These are phyloP conservation scores for Aspergillus hiratsukae DNA, from an alignment of 2,329 filamentous ascomycete genomes.

Conservation along the genomic window DNA sequence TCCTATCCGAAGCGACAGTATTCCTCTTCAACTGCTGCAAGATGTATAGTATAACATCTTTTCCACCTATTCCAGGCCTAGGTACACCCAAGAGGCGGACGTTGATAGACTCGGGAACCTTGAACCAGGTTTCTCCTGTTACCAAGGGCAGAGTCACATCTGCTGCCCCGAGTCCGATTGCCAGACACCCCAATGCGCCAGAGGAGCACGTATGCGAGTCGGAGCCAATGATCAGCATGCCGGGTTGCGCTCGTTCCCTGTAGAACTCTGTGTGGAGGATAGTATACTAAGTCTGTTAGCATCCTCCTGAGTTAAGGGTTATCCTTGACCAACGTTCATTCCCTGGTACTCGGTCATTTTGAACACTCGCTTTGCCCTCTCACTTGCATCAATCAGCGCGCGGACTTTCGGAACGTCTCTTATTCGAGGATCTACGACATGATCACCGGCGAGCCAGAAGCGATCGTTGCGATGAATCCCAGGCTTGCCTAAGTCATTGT, in stretches of 20 bases:
- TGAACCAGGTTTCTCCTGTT: slow-evolving; percentile 47
- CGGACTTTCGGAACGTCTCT: slow-evolving; percentile 34
- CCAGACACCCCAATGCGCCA: slow-evolving; percentile 39
- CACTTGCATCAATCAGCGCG: slow-evolving; percentile 34
- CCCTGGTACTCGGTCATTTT: slow-evolving; percentile 45
- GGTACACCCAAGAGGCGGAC: slow-evolving; percentile 40
- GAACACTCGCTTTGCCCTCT: slow-evolving; percentile 36
- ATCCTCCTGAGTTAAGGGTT: too few relatives aligned
- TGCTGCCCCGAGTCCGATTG: slow-evolving; percentile 45
- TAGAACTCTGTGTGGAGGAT: slow-evolving; percentile 49
- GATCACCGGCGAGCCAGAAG: slow-evolving; percentile 49
- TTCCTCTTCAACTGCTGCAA: slow-evolving; percentile 43
- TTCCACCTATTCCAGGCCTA: slow-evolving; percentile 38
- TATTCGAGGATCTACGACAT: slow-evolving; percentile 45
- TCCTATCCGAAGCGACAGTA: slow-evolving; percentile 42
- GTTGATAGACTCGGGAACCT: slow-evolving; percentile 40
- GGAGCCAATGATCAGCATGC: slow-evolving; percentile 41
- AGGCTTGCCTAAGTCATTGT: slow-evolving; percentile 37
- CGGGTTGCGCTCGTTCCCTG: slow-evolving; percentile 43
- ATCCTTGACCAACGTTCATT: slow-evolving; percentile 25
- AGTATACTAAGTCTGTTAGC: slow-evolving; percentile 22
- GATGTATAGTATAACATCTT: slow-evolving; percentile 46
- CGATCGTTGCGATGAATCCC: slow-evolving; percentile 48
- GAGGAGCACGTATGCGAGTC: slow-evolving; percentile 48
- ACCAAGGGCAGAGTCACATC: slow-evolving; percentile 45